Evolutionary conservation across 805 yeast species (phyloP), one percentile per base, ranked within the genome.

Genomic region (Tanozyma kutaoensis): DNA sequence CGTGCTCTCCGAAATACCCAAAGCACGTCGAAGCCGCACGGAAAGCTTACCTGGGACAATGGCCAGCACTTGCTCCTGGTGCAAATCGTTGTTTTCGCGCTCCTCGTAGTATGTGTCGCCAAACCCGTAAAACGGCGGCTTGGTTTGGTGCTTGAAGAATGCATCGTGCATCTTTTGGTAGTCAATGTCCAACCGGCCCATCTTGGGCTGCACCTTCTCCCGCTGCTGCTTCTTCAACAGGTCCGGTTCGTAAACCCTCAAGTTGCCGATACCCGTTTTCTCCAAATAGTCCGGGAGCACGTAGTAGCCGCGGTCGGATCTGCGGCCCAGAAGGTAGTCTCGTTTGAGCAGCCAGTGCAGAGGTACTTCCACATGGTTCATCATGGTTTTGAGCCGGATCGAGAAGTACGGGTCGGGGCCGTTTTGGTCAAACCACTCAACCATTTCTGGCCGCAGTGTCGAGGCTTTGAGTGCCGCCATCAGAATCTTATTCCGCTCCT

Each of bases 341-440:
- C 78, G 57, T 42, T 82, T 84, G 11, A 66, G 53, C 28, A 70
- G 71, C 98, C 98, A 88, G 48, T 85, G 91, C 0, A 52, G 43
- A 0, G 97, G 97, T 1, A 88, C 82, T 2, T 72, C 80, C 1
- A 86, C 74, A 2, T 56, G 62, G 36, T 82, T 80, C 30, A 71
- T 73, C 20, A 58, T 52, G 0, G 75, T 54, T 44, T 86, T 88
- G 26, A 88, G 48, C 14, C 63, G 55, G 0, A 80, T 71, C 10
- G 72, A 58, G 13, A 85, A 45, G 25, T 57, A 51, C 2, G 98
- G 95, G 39, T 82, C 88, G 1, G 62, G 62, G 0, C 96, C 77
- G 54, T 86, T 91, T 2, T 74, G 76, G 48, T 91, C 97, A 39
- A 58, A 70, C 93, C 93, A 78, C 36, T 85, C 93, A 1, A 88